These are phyloP conservation scores for Elsinoe ampelina DNA, from an alignment of 2,329 filamentous ascomycete genomes.

Conservation along the genomic window DNA sequence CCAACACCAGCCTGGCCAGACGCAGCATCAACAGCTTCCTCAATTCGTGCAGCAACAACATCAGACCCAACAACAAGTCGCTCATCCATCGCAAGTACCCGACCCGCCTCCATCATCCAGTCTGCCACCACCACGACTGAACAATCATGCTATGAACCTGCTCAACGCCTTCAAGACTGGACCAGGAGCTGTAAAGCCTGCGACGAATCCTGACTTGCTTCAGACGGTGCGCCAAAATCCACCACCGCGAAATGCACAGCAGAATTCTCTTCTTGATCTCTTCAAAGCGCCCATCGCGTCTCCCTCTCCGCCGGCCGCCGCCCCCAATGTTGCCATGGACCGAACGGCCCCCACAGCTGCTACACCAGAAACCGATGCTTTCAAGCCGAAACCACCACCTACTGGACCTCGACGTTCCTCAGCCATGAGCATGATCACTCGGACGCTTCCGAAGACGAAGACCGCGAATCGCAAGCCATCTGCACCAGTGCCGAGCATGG, in stretches of 20 bases:
- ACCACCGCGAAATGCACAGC: slow-evolving; percentile 31
- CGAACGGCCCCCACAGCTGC: slow-evolving; percentile 15
- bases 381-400: slow-evolving; percentile 14
- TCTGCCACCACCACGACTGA: slow-evolving; percentile 50
- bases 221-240: slow-evolving; percentile 10
- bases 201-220: not conserved
- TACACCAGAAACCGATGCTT: slow-evolving; percentile 11
- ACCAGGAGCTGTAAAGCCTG: not conserved
- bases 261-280: slow-evolving; percentile 37
- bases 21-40: slow-evolving; percentile 20
- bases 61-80: slow-evolving; percentile 17
- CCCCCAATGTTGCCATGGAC: slow-evolving; percentile 18
- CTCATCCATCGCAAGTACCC: slow-evolving; percentile 29
- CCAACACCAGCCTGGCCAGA: slow-evolving; percentile 17
- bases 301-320: slow-evolving; percentile 12
- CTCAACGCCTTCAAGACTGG: slow-evolving; percentile 47
- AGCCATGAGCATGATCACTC: slow-evolving; percentile 26
- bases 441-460: slow-evolving; percentile 23
- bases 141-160: slow-evolving; percentile 47
- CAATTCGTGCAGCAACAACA: slow-evolving; percentile 19
- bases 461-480: slow-evolving; percentile 14
- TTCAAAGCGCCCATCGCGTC: slow-evolving; percentile 30
- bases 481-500: slow-evolving; percentile 3
- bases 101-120: slow-evolving; percentile 47
- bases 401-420: slow-evolving; percentile 8